Evolutionary conservation across 495 filamentous ascomycete genomes (phyloP).

Genomic region (Durotheca rogersii): DNA sequence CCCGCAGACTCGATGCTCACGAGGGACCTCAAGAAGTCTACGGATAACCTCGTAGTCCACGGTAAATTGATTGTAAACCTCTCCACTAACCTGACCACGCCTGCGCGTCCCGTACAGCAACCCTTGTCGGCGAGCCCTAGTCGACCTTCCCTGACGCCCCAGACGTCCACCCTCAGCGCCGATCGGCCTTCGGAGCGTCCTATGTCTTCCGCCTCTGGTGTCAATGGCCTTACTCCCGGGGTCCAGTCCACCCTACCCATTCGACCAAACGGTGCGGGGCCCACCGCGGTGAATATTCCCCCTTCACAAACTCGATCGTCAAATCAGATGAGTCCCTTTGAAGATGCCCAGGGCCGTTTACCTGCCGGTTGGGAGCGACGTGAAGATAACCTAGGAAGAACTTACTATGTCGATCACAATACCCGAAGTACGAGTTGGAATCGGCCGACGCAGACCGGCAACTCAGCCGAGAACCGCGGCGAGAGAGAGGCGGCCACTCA

Average conservation of each 20-base stretch:
- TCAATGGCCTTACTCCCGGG: conserved; percentile 39
- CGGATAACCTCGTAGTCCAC: conserved; percentile 95
- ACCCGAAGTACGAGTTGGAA: conserved; percentile 96
- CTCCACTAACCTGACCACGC: conserved; percentile 73
- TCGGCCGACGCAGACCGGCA: conserved; percentile 78
- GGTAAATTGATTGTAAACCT: conserved; percentile 96
- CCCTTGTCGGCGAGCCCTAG: conserved; percentile 40
- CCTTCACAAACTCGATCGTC: conserved; percentile 39
- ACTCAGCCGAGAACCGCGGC: conserved; percentile 70
- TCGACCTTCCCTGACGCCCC: conserved; percentile 45
- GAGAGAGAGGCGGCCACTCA: conserved; percentile 87
- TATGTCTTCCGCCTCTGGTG: conserved; percentile 48
- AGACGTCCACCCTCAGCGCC: conserved; percentile 39
- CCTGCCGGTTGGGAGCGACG: conserved; percentile 94
- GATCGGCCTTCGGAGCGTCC: conserved; percentile 40
- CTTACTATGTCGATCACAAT: conserved; percentile 99
- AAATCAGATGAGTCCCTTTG: conserved; percentile 83
- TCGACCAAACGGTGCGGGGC: conserved; percentile 41
- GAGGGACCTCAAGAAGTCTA: conserved; percentile 96
- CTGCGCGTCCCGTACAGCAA: conserved; percentile 35
- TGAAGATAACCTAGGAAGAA: conserved; percentile 93
- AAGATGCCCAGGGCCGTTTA: conserved; percentile 88
- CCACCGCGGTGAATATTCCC: conserved; percentile 42
- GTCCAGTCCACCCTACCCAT: conserved; percentile 37
- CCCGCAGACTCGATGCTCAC: conserved; percentile 83